Conservation (phyloP, 352 stramenopile genomes). For the Lagenidium giganteum region DNA sequence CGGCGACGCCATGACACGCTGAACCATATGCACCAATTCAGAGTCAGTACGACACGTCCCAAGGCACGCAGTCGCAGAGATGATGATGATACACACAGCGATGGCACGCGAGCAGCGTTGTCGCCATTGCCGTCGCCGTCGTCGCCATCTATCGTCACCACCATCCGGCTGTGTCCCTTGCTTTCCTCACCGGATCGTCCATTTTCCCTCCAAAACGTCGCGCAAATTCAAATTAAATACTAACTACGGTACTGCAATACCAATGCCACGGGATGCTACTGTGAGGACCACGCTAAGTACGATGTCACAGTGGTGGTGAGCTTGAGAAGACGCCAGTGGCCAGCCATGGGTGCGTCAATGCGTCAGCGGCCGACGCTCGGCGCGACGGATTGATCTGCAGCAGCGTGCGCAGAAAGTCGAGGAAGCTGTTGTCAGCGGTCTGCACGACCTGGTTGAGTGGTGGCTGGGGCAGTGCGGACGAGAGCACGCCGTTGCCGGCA, state of each 20-base stretch:
- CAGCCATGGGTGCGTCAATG: constrained; percentile 64
- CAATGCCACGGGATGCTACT: too few relatives aligned
- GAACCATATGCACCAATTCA: too few relatives aligned
- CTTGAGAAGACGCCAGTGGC: constrained; percentile 53
- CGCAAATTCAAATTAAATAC: too few relatives aligned
- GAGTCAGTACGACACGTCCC: too few relatives aligned
- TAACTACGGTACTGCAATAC: too few relatives aligned
- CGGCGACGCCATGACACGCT: too few relatives aligned
- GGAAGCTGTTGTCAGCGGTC: constrained; percentile 49
- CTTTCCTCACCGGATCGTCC: too few relatives aligned
- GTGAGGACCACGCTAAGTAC: too few relatives aligned
- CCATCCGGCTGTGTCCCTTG: not conserved
- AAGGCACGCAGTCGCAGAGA: too few relatives aligned
- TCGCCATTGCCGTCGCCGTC: constrained; percentile 3
- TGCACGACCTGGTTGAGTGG: constrained; percentile 51
- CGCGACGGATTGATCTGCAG: constrained; percentile 58
- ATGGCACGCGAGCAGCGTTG: too few relatives aligned
- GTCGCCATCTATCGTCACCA: not conserved
- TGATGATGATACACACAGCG: too few relatives aligned
- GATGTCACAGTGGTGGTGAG: constrained; percentile 26
- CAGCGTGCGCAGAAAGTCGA: constrained; percentile 62
- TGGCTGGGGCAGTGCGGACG: constrained; percentile 22
- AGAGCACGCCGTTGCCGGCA: constrained; percentile 42
- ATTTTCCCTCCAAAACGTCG: too few relatives aligned
- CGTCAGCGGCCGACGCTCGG: constrained; percentile 45